Evolutionary conservation across 2,329 filamentous ascomycete genomes (phyloP).

Genomic region (Colletotrichum sp.): DNA sequence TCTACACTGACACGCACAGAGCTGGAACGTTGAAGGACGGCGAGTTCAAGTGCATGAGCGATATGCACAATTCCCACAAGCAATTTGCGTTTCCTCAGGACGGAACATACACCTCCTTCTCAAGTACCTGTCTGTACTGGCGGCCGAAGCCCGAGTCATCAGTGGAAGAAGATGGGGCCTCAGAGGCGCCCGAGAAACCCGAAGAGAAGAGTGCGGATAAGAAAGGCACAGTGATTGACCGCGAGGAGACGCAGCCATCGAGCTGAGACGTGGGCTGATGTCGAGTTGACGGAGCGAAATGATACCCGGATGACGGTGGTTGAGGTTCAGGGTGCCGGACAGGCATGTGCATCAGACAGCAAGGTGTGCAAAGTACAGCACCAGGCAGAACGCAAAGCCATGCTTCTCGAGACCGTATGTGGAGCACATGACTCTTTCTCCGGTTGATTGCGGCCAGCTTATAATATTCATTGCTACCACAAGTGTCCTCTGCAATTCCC

Average conservation of each 20-base stretch:
- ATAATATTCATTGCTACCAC: not conserved
- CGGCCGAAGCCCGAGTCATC: not conserved
- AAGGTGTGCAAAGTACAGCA: not conserved
- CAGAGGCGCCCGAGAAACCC: not conserved
- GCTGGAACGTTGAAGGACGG: constrained; percentile 17
- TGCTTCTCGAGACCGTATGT: not conserved
- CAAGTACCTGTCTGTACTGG: constrained; percentile 47
- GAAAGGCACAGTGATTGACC: rapidly evolving
- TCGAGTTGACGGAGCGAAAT: not conserved
- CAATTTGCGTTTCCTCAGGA: constrained; percentile 42
- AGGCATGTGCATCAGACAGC: not conserved
- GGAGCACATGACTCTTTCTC: not conserved
- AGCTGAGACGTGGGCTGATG: not conserved
- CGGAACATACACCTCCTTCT: constrained; percentile 40
- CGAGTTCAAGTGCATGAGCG: constrained; percentile 35
- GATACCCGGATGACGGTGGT: not conserved
- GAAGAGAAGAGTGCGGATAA: not conserved
- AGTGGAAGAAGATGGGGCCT: not conserved
- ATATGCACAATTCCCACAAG: constrained; percentile 34
- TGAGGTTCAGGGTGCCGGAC: not conserved
- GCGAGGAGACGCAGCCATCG: not conserved
- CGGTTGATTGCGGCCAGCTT: not conserved
- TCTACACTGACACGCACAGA: not conserved
- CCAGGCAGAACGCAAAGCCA: too few species aligned
- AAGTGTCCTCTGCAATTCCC: not conserved